Evolutionary conservation across 208 protist species (phyloP).

Genomic region (Acanthamoeba castellanii): DNA sequence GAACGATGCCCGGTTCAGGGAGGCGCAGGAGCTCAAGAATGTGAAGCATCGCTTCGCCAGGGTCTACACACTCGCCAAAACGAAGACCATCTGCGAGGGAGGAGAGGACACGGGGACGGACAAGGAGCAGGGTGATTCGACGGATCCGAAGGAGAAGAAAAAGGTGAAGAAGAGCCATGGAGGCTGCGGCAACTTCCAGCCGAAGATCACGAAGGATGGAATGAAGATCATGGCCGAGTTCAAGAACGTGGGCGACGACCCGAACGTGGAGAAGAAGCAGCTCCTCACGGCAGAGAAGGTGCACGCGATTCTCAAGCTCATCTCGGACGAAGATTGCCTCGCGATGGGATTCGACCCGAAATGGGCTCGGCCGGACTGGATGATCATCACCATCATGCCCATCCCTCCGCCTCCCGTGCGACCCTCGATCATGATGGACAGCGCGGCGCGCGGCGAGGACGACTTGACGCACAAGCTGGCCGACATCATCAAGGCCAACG

Average conservation of each 20-base stretch:
- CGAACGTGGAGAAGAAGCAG: slow-evolving; percentile 81
- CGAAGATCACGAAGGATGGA: slow-evolving; percentile 88
- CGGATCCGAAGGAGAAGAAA: slow-evolving; percentile 74
- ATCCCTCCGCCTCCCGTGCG: slow-evolving; percentile 98
- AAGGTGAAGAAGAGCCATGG: slow-evolving; percentile 83
- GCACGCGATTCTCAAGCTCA: slow-evolving; percentile 89
- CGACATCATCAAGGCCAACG: slow-evolving; percentile 98
- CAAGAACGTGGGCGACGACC: slow-evolving; percentile 75
- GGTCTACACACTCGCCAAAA: slow-evolving; percentile 82
- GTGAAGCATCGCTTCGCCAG: slow-evolving; percentile 79
- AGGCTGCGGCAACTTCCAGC: slow-evolving; percentile 92
- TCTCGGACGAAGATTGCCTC: slow-evolving; percentile 90
- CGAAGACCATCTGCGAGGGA: slow-evolving; percentile 90
- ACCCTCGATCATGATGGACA: slow-evolving; percentile 94
- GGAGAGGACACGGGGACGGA: slow-evolving; percentile 64
- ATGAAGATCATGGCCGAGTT: slow-evolving; percentile 89
- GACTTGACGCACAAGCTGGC: slow-evolving; percentile 98
- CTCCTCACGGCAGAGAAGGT: slow-evolving; percentile 85
- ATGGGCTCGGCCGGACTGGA: slow-evolving; percentile 92
- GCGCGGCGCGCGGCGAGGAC: slow-evolving; percentile 90
- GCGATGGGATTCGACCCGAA: slow-evolving; percentile 93
- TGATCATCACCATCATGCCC: slow-evolving; percentile 97
- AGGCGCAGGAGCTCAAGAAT: slow-evolving; percentile 80
- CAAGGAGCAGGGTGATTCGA: slow-evolving; percentile 28
- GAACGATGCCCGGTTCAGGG: slow-evolving; percentile 72